Percentiles rank a stretch among this genome's conserved stretches.
Conservation (phyloP, 2,329 filamentous ascomycete species). For the Aspergillus uvarum region DNA sequence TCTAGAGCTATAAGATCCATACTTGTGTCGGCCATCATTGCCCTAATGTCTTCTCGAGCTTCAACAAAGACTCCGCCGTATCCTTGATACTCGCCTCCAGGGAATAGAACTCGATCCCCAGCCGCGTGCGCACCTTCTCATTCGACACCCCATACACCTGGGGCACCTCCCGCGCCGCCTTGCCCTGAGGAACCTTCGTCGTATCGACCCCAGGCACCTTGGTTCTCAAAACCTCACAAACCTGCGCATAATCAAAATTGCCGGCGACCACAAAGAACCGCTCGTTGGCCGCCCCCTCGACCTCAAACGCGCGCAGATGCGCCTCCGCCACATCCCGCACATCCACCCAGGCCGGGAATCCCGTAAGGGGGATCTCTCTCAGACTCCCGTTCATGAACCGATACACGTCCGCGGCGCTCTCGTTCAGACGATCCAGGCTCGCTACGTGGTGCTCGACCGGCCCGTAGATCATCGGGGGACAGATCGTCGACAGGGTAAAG, state of each 20-base stretch:
- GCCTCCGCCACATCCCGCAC: constrained; percentile 13
- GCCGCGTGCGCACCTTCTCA: not conserved
- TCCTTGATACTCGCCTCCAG: not conserved
- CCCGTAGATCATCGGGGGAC: constrained; percentile 5
- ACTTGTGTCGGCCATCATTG: not conserved
- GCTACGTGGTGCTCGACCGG: not conserved
- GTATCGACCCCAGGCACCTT: not conserved
- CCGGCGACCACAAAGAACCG: constrained; percentile 1
- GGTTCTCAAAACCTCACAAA: not conserved
- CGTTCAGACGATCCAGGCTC: not conserved
- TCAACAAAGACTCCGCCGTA: not conserved
- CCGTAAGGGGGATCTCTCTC: not conserved
- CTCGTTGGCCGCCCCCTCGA: not conserved
- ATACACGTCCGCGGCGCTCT: not conserved
- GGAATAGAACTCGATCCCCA: not conserved
- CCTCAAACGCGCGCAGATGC: constrained; percentile 7
- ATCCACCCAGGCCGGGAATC: constrained; percentile 8
- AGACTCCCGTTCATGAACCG: not conserved
- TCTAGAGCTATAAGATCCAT: too few species aligned
- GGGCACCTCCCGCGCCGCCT: not conserved
- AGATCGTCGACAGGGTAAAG: constrained; percentile 8
- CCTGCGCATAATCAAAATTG: not conserved
- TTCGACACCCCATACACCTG: not conserved
- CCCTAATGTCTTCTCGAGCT: not conserved
- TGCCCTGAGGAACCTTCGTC: not conserved